Percentiles rank a stretch among this genome's conserved stretches.
Conservation (phyloP, 805 yeast species). For the Cyberlindnera amylophila region DNA sequence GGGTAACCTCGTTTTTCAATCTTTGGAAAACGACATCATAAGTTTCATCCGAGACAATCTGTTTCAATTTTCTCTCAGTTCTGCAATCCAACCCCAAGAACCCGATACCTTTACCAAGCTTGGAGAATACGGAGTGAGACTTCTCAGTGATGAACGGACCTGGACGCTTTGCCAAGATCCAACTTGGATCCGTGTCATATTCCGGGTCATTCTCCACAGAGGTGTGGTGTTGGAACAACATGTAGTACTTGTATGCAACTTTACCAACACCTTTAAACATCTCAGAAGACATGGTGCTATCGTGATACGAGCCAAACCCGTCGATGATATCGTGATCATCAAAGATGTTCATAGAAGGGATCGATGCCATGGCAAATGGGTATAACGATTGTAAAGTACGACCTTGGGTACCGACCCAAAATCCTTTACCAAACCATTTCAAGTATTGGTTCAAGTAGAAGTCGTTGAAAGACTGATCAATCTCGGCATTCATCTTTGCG, state of each 20-base stretch:
- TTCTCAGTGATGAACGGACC: slow-evolving; percentile 71
- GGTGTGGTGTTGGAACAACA: slow-evolving; percentile 88
- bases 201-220: slow-evolving; percentile 41
- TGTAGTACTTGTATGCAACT: slow-evolving; percentile 78
- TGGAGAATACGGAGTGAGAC: slow-evolving; percentile 65
- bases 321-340: slow-evolving; percentile 98
- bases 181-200: slow-evolving; percentile 41
- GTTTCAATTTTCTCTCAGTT: slow-evolving; percentile 72
- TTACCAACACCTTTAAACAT: slow-evolving; percentile 72
- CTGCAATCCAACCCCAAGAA: slow-evolving; percentile 87
- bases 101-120: slow-evolving; percentile 70
- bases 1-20: slow-evolving; percentile 48
- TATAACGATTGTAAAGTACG: slow-evolving; percentile 61
- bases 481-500: slow-evolving; percentile 43
- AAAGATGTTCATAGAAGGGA: slow-evolving; percentile 81
- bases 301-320: slow-evolving; percentile 88
- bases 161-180: slow-evolving; percentile 54
- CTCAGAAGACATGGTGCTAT: slow-evolving; percentile 66
- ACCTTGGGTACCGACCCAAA: slow-evolving; percentile 69
- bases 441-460: slow-evolving; percentile 74
- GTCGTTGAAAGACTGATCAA: slow-evolving; percentile 51
- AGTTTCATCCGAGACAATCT: slow-evolving; percentile 50
- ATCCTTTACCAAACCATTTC: slow-evolving; percentile 89
- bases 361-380: slow-evolving; percentile 74
- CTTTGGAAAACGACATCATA: slow-evolving; percentile 63